phyloP scores from a whole-genome alignment of 75 land plant species.

The Cryptomeria japonica region DNA sequence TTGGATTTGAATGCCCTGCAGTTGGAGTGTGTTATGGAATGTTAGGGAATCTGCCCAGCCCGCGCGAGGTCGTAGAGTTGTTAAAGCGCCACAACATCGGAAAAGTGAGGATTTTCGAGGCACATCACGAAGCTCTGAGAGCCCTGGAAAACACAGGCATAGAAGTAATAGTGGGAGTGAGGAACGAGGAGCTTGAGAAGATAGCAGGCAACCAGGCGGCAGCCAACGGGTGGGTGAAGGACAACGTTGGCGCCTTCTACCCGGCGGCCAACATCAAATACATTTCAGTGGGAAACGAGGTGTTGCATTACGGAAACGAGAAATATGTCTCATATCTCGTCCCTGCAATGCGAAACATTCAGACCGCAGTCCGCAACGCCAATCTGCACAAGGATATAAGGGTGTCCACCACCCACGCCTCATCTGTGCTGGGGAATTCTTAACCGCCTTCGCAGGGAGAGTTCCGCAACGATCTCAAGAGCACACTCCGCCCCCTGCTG shows the following conservation, averaged over 20 bases:
- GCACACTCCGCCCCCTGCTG: conserved; percentile 13
- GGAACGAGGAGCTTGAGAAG: background rate
- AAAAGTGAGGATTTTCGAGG: background rate
- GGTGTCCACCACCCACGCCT: conserved; percentile 22
- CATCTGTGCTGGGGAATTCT: no score
- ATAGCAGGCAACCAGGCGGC: conserved; percentile 37
- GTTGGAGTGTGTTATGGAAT: background rate
- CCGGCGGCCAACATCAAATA: conserved; percentile 9
- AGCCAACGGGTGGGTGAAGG: conserved; percentile 49
- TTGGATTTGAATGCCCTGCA: no score
- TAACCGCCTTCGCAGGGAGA: background rate
- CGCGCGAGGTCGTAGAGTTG: background rate
- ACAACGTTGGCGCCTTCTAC: conserved; percentile 37
- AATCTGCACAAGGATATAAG: background rate
- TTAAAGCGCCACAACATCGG: background rate
- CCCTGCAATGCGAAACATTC: conserved; percentile 59
- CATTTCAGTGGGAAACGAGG: conserved; percentile 61
- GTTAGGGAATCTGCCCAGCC: background rate
- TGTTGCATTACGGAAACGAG: conserved; percentile 23
- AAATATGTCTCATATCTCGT: conserved; percentile 13
- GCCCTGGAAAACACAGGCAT: conserved; percentile 5
- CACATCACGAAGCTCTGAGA: background rate
- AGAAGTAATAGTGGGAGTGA: background rate
- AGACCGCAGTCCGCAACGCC: conserved; percentile 27
- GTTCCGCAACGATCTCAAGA: background rate